Base-by-base conservation (phyloP, 352 stramenopile genomes). In the Phytophthora sp. region DNA sequence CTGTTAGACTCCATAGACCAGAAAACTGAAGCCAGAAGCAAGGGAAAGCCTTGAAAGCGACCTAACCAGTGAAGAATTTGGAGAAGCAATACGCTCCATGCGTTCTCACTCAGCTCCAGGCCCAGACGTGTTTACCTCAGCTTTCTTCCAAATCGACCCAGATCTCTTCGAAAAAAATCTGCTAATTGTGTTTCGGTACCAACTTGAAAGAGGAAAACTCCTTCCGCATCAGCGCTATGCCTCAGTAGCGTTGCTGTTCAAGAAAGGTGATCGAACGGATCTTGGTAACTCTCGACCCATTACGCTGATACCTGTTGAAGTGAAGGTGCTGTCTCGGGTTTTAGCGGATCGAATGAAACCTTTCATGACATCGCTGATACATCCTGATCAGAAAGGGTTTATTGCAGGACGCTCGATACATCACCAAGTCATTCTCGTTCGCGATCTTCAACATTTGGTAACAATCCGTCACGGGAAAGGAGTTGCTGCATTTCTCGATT, bases 331-430 rank as follows among this genome's bases (percentile, higher is more conserved):
- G 1, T 63, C 55, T 4, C 18, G 44, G 15, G 55, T 50, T 8
- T 7, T 63, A 39, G 33, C 18, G 0, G 3, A 47, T 27, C 55
- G 55, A 1, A 12, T 56, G 15, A 27, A 15, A 4, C 31, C 29
- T 6, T 20, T 41, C 13, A 39, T 54, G 20, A 8, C 5, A 3
- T n/a, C 13, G 6, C 35, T 62, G 13, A 21, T 52, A 1, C 41
- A 62, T 13, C 54, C 41, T 27, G 54, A 62, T 9, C 41, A 62
- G 26, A 62, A 62, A 7, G 27, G 41, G 15, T 62, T 62, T 42
- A 54, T 62, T 4, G 27, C 29, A 7, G 27, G 41, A 13, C 46
- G 27, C 4, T 24, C 2, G 11, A 26, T 53, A 11, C 16, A 53
- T 4, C 27, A 53, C 3, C 46, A 54, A 46, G 23, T 53, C 3